Evolutionary conservation across 257 asterid genomes (phyloP), one percentile per base, ranked within the genome.

Genomic region (Plantago ovata): DNA sequence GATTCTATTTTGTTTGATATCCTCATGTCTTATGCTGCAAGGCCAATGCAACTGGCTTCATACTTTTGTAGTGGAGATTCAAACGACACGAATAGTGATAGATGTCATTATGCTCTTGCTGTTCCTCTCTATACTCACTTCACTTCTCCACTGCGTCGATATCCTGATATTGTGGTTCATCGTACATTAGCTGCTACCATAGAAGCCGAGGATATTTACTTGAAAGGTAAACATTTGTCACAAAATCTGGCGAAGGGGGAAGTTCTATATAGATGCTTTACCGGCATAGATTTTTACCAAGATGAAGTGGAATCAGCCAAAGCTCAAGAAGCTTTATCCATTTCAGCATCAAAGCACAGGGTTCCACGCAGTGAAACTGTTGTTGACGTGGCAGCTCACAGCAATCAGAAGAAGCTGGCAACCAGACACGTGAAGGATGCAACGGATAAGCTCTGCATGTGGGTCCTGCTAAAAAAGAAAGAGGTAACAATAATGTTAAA

Each of bases 61-160:
- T 91, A 91, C 77, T 83, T 91, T 38, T 87, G 98, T 65, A 81
- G 84, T 76, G 98, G 96, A 43, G 94, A 81, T 55, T 44, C 53
- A 5, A 65, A 74, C 51, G 83, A 81, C 10, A 19, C 38, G 20
- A 72, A 63, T 16, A 69, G 64, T 11, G 87, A 68, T 46, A 56
- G 75, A 69, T 66, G 84, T 68, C 98, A 91, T 69, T 87, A 85
- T 68, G 86, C 90, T 1, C 84, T 87, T 14, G 95, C 93, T 16
- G 61, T 87, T 52, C 98, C 98, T 19, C 77, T 83, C 7, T 91
- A 91, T 74, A 85, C 98, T 10, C 96, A 87, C 77, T 91, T 91
- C 72, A 91, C 98, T 65, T 85, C 95, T 49, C 96, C 98, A 10
- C 76, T 91, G 19, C 81, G 98, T 10, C 79, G 98, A 28, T 91